Evolutionary conservation across 73 alveolate genomes (phyloP).

Genomic region (Effrenium voratum): DNA sequence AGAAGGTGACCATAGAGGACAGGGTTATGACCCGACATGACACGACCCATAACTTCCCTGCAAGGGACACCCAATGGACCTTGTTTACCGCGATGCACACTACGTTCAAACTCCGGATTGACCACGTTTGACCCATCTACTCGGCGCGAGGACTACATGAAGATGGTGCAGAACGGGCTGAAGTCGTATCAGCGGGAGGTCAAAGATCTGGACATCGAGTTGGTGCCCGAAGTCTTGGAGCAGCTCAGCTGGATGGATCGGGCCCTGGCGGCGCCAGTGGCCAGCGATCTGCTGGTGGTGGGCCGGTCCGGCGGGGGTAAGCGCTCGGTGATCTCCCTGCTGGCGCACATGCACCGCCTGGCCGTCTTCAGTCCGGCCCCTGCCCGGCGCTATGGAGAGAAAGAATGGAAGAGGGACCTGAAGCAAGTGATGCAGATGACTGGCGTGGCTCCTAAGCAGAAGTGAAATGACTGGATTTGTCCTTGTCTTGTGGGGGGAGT

Average conservation of each 20-base stretch:
- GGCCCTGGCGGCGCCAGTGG: conserved; percentile 95
- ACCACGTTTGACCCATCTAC: too few relatives aligned
- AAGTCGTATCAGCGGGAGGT: conserved; percentile 98
- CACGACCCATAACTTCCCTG: neutral
- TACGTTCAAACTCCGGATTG: too few relatives aligned
- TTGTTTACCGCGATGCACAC: too few relatives aligned
- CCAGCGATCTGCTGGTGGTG: conserved; percentile 96
- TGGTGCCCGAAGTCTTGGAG: conserved; percentile 97
- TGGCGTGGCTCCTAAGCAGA: too few relatives aligned
- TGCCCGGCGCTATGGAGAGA: conserved; percentile 95
- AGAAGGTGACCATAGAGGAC: conserved; percentile 57
- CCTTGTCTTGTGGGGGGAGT: too few relatives aligned
- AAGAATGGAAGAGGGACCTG: conserved; percentile 99
- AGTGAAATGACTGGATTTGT: too few relatives aligned
- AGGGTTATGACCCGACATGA: too few relatives aligned
- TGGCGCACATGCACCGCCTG: conserved; percentile 96
- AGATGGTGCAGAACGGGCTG: conserved; percentile 95
- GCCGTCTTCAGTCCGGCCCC: conserved; percentile 95
- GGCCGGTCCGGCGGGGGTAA: conserved; percentile 99
- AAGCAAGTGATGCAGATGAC: conserved; percentile 97
- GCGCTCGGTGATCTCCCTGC: conserved; percentile 95
- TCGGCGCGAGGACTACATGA: conserved; percentile 96
- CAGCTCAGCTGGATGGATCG: conserved; percentile 96
- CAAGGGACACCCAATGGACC: too few relatives aligned
- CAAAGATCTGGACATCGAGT: conserved; percentile 97